These are phyloP conservation scores for Carex parvula DNA, from an alignment of 176 grass and related monocot species.

Conservation along the genomic window DNA sequence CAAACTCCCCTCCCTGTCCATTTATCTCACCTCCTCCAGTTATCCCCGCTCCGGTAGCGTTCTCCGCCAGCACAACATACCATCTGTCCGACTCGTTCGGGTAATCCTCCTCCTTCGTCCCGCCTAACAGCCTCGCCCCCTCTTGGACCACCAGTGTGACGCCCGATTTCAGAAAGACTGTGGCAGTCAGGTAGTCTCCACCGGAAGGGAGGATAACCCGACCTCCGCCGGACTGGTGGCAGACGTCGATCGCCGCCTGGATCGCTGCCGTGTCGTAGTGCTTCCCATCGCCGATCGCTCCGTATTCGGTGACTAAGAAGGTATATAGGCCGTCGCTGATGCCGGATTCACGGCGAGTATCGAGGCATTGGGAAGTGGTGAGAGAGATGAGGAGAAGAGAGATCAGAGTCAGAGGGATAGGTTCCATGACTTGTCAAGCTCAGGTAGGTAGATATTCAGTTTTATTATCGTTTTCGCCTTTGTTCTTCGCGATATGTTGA, in stretches of 20 bases:
- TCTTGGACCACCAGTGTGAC: conserved; percentile 61
- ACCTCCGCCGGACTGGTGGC: conserved; percentile 54
- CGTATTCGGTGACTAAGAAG: conserved; percentile 71
- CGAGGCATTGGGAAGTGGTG: not conserved
- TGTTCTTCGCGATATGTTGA: not conserved
- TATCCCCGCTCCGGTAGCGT: conserved; percentile 57
- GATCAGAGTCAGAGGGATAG: not conserved
- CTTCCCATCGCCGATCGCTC: conserved; percentile 55
- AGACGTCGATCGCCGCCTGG: conserved; percentile 60
- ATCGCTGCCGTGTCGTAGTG: conserved; percentile 70
- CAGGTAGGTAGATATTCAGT: not conserved
- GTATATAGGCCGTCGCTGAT: conserved; percentile 16
- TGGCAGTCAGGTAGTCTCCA: conserved; percentile 78
- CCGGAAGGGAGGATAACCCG: conserved; percentile 57
- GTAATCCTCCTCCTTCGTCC: conserved; percentile 72
- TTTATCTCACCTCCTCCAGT: conserved; percentile 87
- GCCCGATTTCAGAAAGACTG: conserved; percentile 56
- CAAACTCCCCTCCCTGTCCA: conserved; percentile 78
- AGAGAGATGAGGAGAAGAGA: not conserved
- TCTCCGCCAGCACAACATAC: conserved; percentile 90
- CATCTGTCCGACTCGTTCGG: conserved; percentile 52
- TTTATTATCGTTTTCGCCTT: not conserved
- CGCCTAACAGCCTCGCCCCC: conserved; percentile 68
- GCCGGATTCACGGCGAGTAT: conserved; percentile 1
- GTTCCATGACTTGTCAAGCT: conserved; percentile 16